phyloP scores from a whole-genome alignment of 371 early-diverging fungal species.

The Choanephora cucurbitarum region DNA sequence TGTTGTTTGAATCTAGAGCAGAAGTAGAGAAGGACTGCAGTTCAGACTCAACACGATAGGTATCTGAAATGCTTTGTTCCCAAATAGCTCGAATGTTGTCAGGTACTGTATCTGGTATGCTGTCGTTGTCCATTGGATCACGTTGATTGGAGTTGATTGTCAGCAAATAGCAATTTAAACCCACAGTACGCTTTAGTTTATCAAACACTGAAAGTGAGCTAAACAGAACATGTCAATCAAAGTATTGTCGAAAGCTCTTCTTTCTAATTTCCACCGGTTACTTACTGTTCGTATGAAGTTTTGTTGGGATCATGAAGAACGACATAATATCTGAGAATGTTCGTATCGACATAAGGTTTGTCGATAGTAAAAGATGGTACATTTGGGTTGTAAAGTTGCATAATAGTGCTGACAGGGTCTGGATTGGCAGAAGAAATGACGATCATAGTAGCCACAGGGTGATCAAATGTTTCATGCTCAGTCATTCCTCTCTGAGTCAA shows the following conservation, averaged over 20 bases:
- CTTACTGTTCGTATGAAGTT: slow-evolving; percentile 59
- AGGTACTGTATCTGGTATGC: slow-evolving; percentile 14
- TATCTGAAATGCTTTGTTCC: slow-evolving; percentile 20
- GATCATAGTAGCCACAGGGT: slow-evolving; percentile 84
- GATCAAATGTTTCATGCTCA: slow-evolving; percentile 93
- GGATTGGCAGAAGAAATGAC: slow-evolving; percentile 77
- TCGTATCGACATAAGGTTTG: slow-evolving; percentile 68
- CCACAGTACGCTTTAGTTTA: slow-evolving; percentile 68
- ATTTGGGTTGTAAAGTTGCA: slow-evolving; percentile 60
- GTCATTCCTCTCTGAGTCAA: slow-evolving; percentile 67
- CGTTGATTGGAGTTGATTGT: slow-evolving; percentile 55
- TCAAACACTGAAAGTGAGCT: slow-evolving; percentile 64
- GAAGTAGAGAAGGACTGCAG: slow-evolving; percentile 33
- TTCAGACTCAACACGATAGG: slow-evolving; percentile 32
- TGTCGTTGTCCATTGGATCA: slow-evolving; percentile 32
- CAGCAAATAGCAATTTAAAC: slow-evolving; percentile 65
- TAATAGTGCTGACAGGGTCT: slow-evolving; percentile 75
- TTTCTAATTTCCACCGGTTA: no score
- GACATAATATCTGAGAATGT: slow-evolving; percentile 70
- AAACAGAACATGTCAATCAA: no score
- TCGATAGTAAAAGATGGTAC: slow-evolving; percentile 59
- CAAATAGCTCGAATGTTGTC: slow-evolving; percentile 24
- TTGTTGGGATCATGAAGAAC: slow-evolving; percentile 72
- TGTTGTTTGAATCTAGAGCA: slow-evolving; percentile 9
- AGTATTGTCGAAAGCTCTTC: no score